A percentile compares a stretch with the other conserved stretches of the same genome.
phyloP scores from a whole-genome alignment of 345 rosid genomes.

The Eucalyptus paniculata region DNA sequence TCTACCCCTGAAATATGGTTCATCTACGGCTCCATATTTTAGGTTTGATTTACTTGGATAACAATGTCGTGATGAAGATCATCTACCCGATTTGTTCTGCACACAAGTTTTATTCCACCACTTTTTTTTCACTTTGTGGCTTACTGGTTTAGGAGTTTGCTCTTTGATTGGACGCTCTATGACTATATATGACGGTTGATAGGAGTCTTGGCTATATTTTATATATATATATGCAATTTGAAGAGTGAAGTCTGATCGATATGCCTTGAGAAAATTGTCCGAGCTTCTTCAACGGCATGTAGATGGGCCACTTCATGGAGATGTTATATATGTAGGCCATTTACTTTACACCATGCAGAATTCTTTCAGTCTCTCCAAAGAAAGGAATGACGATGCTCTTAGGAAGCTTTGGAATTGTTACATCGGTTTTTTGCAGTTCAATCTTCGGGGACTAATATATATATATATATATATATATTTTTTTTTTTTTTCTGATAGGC shows the following conservation, averaged over 20 bases:
- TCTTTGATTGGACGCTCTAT: background rate
- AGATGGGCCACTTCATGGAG: background rate
- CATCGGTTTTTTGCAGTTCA: background rate
- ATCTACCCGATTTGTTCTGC: background rate
- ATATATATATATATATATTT: too few relatives aligned
- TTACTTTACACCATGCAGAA: too few relatives aligned
- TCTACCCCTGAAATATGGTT: too few relatives aligned
- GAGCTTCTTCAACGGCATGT: conserved; percentile 8
- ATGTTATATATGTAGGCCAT: too few relatives aligned
- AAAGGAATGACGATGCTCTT: background rate
- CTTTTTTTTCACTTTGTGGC: background rate
- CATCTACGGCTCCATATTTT: background rate
- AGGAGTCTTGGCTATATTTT: background rate
- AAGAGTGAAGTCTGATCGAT: conserved; percentile 18
- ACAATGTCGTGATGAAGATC: background rate
- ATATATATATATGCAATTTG: background rate
- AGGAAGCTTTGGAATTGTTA: background rate
- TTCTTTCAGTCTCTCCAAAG: too few relatives aligned
- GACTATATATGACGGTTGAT: background rate
- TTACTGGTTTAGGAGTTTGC: background rate
- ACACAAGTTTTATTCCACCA: background rate
- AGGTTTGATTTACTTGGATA: background rate
- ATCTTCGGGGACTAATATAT: background rate
- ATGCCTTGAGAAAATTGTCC: conserved; percentile 33
- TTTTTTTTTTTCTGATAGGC: background rate